Conservation (phyloP, 2,329 filamentous ascomycete species). For the Hymenoscyphus linearis region DNA sequence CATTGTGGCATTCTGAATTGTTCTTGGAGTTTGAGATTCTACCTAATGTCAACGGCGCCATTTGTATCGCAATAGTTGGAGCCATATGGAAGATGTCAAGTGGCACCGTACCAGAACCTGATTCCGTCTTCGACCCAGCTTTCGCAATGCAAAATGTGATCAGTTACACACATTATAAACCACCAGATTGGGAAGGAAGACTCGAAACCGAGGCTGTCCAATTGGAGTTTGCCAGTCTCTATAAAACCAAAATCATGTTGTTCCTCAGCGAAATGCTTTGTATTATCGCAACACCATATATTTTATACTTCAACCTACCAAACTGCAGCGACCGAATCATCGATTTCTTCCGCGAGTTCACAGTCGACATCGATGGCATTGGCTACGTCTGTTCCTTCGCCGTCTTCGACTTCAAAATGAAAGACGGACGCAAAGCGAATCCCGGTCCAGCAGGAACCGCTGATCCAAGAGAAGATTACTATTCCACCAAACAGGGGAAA, state of each 20-base stretch:
- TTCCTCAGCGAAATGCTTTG: slow-evolving; percentile 90
- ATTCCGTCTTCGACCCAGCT: slow-evolving; percentile 84
- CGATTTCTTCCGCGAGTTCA: slow-evolving; percentile 98
- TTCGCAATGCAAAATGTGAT: slow-evolving; percentile 85
- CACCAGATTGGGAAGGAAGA: slow-evolving; percentile 79
- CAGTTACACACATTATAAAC: slow-evolving; percentile 87
- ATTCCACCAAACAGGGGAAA: slow-evolving; percentile 91
- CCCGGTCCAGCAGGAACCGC: slow-evolving; percentile 30
- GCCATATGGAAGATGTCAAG: slow-evolving; percentile 79
- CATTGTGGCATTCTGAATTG: slow-evolving; percentile 83
- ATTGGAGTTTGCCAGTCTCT: slow-evolving; percentile 81
- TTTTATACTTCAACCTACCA: slow-evolving; percentile 81
- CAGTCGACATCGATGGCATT: slow-evolving; percentile 90
- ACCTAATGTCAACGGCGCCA: slow-evolving; percentile 78
- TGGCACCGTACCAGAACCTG: slow-evolving; percentile 81
- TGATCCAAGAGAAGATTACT: slow-evolving; percentile 83
- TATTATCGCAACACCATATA: slow-evolving; percentile 85
- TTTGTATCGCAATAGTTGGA: slow-evolving; percentile 80
- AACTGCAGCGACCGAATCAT: slow-evolving; percentile 88
- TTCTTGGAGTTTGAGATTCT: slow-evolving; percentile 92
- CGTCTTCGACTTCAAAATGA: slow-evolving; percentile 93
- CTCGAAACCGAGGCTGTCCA: slow-evolving; percentile 95
- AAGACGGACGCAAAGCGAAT: slow-evolving; percentile 50
- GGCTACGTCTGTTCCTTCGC: slow-evolving; percentile 97
- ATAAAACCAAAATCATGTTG: slow-evolving; percentile 87